These are phyloP conservation scores for Cladophialophora yegresii DNA, from an alignment of 2,329 filamentous ascomycete species.

Conservation along the genomic window DNA sequence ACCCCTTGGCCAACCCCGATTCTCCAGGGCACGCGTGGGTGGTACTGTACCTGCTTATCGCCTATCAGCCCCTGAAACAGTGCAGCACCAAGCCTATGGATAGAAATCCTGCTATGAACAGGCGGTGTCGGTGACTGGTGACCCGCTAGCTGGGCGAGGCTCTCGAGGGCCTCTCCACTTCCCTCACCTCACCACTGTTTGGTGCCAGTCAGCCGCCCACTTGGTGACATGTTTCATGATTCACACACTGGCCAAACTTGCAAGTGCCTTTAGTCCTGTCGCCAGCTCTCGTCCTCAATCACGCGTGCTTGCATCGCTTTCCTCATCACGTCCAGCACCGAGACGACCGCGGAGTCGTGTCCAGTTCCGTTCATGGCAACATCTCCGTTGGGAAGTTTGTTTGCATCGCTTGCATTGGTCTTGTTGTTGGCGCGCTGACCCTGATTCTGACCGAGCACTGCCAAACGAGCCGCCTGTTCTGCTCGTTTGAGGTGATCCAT, in stretches of 20 bases:
- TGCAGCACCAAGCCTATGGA: background rate
- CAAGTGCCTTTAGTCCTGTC: slow-evolving; percentile 28
- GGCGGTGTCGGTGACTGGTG: background rate
- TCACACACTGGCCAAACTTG: slow-evolving; percentile 29
- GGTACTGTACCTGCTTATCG: slow-evolving; percentile 1
- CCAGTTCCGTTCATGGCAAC: slow-evolving; percentile 28
- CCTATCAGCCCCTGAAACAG: slow-evolving; percentile 17
- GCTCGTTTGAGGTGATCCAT: slow-evolving; percentile 74
- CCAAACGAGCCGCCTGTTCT: slow-evolving; percentile 63
- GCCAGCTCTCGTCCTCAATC: slow-evolving; percentile 33
- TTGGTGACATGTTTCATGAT: slow-evolving; percentile 31
- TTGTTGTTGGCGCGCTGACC: slow-evolving; percentile 19
- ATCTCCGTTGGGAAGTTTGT: slow-evolving; percentile 28
- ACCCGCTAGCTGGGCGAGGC: background rate
- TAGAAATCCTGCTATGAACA: slow-evolving; percentile 8
- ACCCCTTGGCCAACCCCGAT: slow-evolving; percentile 13
- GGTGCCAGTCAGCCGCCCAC: slow-evolving; percentile 26
- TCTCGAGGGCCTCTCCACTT: slow-evolving; percentile 12
- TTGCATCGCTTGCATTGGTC: slow-evolving; percentile 25
- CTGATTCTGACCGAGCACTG: slow-evolving; percentile 57
- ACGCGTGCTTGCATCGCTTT: slow-evolving; percentile 33
- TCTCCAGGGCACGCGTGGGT: background rate
- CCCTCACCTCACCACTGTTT: slow-evolving; percentile 28
- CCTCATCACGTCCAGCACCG: slow-evolving; percentile 31
- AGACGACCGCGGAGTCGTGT: slow-evolving; percentile 19